Conservation (phyloP, 768 basidiomycete species). For the Boletus sp. region DNA sequence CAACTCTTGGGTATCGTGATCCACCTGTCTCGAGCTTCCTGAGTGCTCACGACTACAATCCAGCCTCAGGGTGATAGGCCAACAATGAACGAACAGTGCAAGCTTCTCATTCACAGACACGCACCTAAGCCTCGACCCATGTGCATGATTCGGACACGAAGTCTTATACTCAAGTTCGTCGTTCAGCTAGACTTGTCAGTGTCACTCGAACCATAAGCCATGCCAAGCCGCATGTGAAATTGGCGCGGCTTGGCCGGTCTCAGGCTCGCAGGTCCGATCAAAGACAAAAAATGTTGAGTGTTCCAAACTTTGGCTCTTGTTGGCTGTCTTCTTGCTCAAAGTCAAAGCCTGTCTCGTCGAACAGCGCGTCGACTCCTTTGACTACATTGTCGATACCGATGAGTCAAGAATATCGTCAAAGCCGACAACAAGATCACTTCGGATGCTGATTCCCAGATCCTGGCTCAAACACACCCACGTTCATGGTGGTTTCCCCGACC, state of each 20-base stretch:
- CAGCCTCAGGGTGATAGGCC: too few relatives aligned
- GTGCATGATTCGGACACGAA: neutral
- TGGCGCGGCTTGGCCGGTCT: slow-evolving; percentile 79
- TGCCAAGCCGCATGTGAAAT: slow-evolving; percentile 38
- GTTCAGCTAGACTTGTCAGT: neutral
- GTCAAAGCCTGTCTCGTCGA: slow-evolving; percentile 99
- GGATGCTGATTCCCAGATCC: slow-evolving; percentile 94
- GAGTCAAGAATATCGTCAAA: slow-evolving; percentile 94
- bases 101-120: neutral
- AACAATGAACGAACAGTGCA: neutral
- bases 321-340: slow-evolving; percentile 95
- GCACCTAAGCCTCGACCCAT: neutral
- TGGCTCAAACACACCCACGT: slow-evolving; percentile 98
- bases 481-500: slow-evolving; percentile 86
- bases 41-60: too few relatives aligned
- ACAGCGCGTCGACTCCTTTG: slow-evolving; percentile 98
- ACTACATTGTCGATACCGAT: slow-evolving; percentile 96
- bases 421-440: slow-evolving; percentile 93
- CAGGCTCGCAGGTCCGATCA: slow-evolving; percentile 86
- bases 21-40: too few relatives aligned
- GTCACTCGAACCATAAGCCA: neutral
- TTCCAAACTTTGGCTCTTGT: slow-evolving; percentile 81
- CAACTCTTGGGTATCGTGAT: too few relatives aligned
- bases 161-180: neutral
- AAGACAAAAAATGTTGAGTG: slow-evolving; percentile 55